phyloP scores from a whole-genome alignment of 495 filamentous ascomycete genomes.

The Neurospora tetrasperma region DNA sequence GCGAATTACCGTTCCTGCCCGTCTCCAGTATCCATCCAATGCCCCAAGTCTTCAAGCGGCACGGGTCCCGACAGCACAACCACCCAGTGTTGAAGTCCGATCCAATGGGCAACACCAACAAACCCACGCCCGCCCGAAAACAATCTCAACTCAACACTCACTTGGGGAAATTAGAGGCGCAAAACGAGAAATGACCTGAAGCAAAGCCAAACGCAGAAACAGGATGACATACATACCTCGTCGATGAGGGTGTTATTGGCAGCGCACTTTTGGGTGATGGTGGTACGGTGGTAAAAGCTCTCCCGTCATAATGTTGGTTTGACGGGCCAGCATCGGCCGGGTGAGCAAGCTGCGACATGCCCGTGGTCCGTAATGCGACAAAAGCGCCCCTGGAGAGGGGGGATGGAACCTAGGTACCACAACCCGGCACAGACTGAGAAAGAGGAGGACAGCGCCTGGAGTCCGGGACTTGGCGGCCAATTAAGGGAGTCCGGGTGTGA shows the following conservation, averaged over 20 bases:
- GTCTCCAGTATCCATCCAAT: neutral
- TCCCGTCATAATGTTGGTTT: conserved; percentile 21
- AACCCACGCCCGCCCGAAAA: neutral
- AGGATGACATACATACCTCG: conserved; percentile 7
- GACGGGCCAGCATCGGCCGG: conserved; percentile 28
- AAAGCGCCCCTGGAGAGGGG: neutral
- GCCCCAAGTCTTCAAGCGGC: neutral
- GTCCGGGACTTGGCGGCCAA: conserved; percentile 18
- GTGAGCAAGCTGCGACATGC: conserved; percentile 39
- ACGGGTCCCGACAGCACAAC: neutral
- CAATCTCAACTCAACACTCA: conserved; percentile 1
- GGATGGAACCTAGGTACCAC: neutral
- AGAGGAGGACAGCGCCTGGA: neutral
- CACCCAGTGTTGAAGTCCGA: neutral
- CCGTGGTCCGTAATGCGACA: conserved; percentile 20
- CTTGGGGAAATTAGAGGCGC: neutral
- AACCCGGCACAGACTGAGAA: neutral
- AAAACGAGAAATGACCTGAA: conserved; percentile 1
- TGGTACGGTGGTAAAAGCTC: conserved; percentile 6
- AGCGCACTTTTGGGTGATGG: conserved; percentile 17
- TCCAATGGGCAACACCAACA: neutral
- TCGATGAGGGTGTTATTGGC: conserved; percentile 11
- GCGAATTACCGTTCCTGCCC: neutral
- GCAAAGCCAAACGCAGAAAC: neutral
- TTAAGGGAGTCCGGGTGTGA: conserved; percentile 7